phyloP scores from a whole-genome alignment of 1,284 basidiomycete genomes.

The Bjerkandera adusta region DNA sequence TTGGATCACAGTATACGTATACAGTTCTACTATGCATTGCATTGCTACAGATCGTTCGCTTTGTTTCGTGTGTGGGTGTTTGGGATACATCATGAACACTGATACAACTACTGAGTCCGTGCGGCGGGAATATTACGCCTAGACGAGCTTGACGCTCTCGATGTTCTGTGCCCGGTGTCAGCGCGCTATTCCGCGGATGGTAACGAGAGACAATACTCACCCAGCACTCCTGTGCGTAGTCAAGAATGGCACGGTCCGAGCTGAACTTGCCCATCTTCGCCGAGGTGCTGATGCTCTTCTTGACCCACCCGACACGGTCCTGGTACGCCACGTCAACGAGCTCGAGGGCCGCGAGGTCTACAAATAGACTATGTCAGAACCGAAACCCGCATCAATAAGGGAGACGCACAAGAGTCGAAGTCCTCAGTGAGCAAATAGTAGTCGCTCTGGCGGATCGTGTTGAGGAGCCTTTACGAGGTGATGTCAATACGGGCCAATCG shows the following conservation, averaged over 20 bases:
- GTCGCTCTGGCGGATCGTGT: conserved; percentile 77
- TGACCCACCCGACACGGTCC: conserved; percentile 83
- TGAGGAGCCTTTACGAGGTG: conserved; percentile 49
- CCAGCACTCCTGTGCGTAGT: conserved; percentile 72
- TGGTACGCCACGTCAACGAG: conserved; percentile 87
- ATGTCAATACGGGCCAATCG: too few species aligned
- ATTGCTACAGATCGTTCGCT: too few species aligned
- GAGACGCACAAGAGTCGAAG: conserved; percentile 78
- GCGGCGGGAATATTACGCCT: background rate
- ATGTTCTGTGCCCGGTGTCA: conserved; percentile 23
- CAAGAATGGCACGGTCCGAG: conserved; percentile 86
- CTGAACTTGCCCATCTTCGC: conserved; percentile 96
- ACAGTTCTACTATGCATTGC: too few species aligned
- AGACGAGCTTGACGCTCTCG: conserved; percentile 27
- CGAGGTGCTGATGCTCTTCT: conserved; percentile 84
- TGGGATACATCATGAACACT: too few species aligned
- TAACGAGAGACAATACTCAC: conserved; percentile 6
- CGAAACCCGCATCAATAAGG: conserved; percentile 8
- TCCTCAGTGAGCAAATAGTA: conserved; percentile 86
- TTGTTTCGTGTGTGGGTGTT: too few species aligned
- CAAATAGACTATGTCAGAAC: background rate
- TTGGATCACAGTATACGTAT: too few species aligned
- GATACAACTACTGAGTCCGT: background rate
- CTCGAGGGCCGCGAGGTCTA: conserved; percentile 75
- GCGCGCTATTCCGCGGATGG: background rate